These are phyloP conservation scores for Beauveria pseudobassiana DNA, from an alignment of 2,329 filamentous ascomycete genomes.

Conservation along the genomic window DNA sequence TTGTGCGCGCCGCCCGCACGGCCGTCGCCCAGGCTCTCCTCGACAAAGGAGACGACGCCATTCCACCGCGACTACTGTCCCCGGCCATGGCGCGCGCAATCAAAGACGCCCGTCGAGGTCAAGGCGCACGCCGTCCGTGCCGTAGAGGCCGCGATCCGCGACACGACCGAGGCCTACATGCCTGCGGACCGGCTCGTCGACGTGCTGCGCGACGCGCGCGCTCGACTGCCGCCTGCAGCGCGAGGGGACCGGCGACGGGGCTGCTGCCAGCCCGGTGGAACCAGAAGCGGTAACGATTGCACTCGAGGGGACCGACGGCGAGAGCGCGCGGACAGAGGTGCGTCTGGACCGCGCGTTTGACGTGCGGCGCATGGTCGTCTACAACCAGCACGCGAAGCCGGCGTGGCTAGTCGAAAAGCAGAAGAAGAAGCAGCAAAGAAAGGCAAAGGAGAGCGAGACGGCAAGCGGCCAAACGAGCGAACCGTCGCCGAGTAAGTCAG, in stretches of 20 bases:
- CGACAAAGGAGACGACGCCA: slow-evolving; percentile 14
- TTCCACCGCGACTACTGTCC: slow-evolving; percentile 23
- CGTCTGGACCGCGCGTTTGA: background rate
- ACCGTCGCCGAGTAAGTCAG: background rate
- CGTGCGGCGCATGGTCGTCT: slow-evolving; percentile 1
- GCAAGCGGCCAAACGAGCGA: background rate
- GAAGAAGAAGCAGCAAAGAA: background rate
- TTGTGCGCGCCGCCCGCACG: slow-evolving; percentile 17
- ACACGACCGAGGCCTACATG: slow-evolving; percentile 21
- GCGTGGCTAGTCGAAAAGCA: background rate
- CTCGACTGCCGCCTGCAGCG: background rate
- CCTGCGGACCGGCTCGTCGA: slow-evolving; percentile 21
- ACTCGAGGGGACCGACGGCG: slow-evolving; percentile 18
- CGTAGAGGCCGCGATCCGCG: slow-evolving; percentile 25
- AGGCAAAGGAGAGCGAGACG: background rate
- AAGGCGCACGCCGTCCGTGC: slow-evolving; percentile 17
- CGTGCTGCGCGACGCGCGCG: slow-evolving; percentile 16
- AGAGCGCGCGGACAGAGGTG: background rate
- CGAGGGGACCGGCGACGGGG: slow-evolving; percentile 5
- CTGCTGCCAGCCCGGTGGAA: background rate
- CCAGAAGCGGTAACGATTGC: background rate
- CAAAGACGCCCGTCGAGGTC: slow-evolving; percentile 14
- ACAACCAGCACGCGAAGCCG: background rate
- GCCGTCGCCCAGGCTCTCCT: slow-evolving; percentile 21
- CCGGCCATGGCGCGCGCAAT: slow-evolving; percentile 19